phyloP scores from a whole-genome alignment of 257 asterid species.

The Craterostigma plantagineum region DNA sequence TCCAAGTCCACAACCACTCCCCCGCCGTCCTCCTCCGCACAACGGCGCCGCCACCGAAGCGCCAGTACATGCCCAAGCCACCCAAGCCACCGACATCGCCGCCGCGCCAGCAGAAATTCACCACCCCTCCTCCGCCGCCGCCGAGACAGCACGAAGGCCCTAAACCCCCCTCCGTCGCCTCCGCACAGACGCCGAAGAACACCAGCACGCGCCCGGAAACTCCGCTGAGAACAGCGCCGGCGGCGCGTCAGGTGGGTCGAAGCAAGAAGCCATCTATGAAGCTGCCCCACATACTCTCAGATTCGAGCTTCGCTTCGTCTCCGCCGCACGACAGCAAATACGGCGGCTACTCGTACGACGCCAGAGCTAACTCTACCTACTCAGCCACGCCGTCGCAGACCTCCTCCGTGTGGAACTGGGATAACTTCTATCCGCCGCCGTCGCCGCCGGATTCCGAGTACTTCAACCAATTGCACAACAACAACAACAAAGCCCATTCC shows the following conservation, averaged over 20 bases:
- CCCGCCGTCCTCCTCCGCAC: constrained; percentile 75
- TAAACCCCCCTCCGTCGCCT: too few relatives aligned
- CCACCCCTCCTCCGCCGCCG: constrained; percentile 32
- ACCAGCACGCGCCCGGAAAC: too few relatives aligned
- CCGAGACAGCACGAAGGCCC: too few relatives aligned
- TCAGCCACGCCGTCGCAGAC: constrained; percentile 77
- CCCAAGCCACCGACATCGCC: constrained; percentile 39
- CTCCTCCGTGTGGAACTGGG: constrained; percentile 97
- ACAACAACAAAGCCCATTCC: constrained; percentile 13
- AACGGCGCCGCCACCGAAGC: constrained; percentile 9
- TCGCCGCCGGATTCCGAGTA: constrained; percentile 84
- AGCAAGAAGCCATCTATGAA: constrained; percentile 8
- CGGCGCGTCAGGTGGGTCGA: too few relatives aligned
- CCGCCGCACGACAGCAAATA: constrained; percentile 28
- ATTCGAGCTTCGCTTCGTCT: constrained; percentile 58
- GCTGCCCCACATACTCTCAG: constrained; percentile 80
- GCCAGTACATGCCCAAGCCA: constrained; percentile 14
- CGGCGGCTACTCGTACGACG: constrained; percentile 29
- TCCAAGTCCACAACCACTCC: constrained; percentile 61
- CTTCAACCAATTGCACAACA: constrained; percentile 34
- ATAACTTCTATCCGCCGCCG: constrained; percentile 83
- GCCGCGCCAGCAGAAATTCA: constrained; percentile 12
- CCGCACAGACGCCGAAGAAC: too few relatives aligned
- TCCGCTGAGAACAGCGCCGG: too few relatives aligned
- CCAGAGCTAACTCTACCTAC: constrained; percentile 51